These are phyloP conservation scores for Didymella segeticola DNA, from an alignment of 2,329 filamentous ascomycete genomes.

Conservation along the genomic window DNA sequence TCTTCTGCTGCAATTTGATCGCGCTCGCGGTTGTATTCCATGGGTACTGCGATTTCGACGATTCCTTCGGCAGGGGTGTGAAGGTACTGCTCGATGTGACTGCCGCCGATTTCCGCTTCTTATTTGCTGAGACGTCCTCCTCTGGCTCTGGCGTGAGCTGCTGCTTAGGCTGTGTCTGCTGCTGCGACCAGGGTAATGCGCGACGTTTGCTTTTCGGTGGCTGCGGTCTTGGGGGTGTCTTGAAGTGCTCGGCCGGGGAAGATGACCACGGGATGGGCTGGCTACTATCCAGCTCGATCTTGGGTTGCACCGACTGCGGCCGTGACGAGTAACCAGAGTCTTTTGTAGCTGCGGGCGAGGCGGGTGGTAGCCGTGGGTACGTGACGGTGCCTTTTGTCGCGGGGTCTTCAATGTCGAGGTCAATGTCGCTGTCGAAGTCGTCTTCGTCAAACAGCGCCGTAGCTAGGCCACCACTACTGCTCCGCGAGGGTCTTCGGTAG, in stretches of 20 bases:
- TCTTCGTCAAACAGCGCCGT: slow-evolving; percentile 69
- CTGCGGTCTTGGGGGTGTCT: slow-evolving; percentile 35
- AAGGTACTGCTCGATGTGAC: slow-evolving; percentile 43
- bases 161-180: slow-evolving; percentile 42
- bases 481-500: slow-evolving; percentile 22
- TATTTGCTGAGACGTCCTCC: slow-evolving; percentile 30
- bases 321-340: slow-evolving; percentile 30
- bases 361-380: slow-evolving; percentile 50
- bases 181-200: slow-evolving; percentile 66
- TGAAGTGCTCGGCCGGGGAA: slow-evolving; percentile 60
- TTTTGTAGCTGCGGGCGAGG: slow-evolving; percentile 44
- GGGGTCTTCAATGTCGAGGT: slow-evolving; percentile 73
- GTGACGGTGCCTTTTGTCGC: slow-evolving; percentile 53
- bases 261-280: slow-evolving; percentile 75
- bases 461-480: slow-evolving; percentile 30
- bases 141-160: slow-evolving; percentile 29
- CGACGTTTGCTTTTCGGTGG: slow-evolving; percentile 24
- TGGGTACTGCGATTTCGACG: slow-evolving; percentile 48
- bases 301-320: slow-evolving; percentile 31
- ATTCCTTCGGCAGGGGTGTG: slow-evolving; percentile 54
- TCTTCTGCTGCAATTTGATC: slow-evolving; percentile 79
- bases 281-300: slow-evolving; percentile 55
- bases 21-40: slow-evolving; percentile 80
- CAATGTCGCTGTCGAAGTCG: slow-evolving; percentile 85
- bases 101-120: slow-evolving; percentile 42